Evolutionary conservation across 768 basidiomycete species (phyloP).

Genomic region (Leccinum imitatum): DNA sequence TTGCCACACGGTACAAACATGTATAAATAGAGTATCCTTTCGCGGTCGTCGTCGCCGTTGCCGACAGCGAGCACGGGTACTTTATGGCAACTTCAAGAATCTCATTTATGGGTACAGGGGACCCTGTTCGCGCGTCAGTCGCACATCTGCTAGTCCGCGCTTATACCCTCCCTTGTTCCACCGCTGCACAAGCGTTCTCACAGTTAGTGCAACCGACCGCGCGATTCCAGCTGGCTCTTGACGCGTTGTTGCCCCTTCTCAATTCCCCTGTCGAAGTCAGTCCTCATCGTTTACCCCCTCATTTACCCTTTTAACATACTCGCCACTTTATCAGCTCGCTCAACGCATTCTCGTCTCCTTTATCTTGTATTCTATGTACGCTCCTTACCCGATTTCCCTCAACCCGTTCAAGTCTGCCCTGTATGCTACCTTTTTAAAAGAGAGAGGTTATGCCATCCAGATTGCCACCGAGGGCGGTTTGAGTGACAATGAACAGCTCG

Average conservation of each 20-base stretch:
- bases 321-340: slow-evolving; percentile 47
- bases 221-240: slow-evolving; percentile 82
- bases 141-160: slow-evolving; percentile 65
- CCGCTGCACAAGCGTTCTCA: slow-evolving; percentile 70
- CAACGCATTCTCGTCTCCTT: slow-evolving; percentile 77
- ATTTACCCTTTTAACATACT: slow-evolving; percentile 16
- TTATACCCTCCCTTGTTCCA: slow-evolving; percentile 71
- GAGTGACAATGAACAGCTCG: slow-evolving; percentile 69
- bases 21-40: slow-evolving; percentile 21
- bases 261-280: slow-evolving; percentile 58
- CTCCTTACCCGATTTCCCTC: slow-evolving; percentile 73
- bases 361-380: slow-evolving; percentile 77
- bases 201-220: slow-evolving; percentile 74
- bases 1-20: slow-evolving; percentile 27
- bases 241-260: slow-evolving; percentile 74
- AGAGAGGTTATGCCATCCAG: slow-evolving; percentile 59
- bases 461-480: slow-evolving; percentile 48
- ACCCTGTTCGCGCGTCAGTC: slow-evolving; percentile 60
- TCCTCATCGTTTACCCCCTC: slow-evolving; percentile 13
- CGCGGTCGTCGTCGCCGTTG: slow-evolving; percentile 35
- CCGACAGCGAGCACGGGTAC: slow-evolving; percentile 30
- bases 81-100: slow-evolving; percentile 34
- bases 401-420: slow-evolving; percentile 82
- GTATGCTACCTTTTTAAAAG: slow-evolving; percentile 63
- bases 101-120: slow-evolving; percentile 34